A percentile compares a stretch with the other conserved stretches of the same genome.
Conservation (phyloP, 176 grass and related monocot genomes). For the Eremochloa ophiuroides region DNA sequence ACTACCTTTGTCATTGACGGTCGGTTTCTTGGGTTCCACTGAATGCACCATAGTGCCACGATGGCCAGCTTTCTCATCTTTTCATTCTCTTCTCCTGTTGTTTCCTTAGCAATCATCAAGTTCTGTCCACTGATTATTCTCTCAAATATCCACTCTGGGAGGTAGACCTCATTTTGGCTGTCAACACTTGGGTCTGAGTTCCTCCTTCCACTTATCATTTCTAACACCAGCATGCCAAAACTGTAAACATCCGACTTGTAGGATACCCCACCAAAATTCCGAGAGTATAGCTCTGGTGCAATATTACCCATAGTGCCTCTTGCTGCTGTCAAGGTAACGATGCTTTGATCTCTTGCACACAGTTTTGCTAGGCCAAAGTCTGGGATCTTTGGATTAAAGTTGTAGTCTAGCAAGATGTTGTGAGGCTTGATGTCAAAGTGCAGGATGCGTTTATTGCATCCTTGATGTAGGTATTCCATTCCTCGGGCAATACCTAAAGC, state of each 20-base stretch:
- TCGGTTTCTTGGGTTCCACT: slow-evolving; percentile 43
- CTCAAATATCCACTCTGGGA: slow-evolving; percentile 44
- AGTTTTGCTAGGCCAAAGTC: no score
- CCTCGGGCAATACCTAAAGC: no score
- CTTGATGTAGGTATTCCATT: no score
- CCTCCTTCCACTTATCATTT: slow-evolving; percentile 58
- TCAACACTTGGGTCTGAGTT: slow-evolving; percentile 28
- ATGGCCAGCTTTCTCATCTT: slow-evolving; percentile 33
- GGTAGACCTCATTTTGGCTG: slow-evolving; percentile 28
- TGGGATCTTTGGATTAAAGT: no score
- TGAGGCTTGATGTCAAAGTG: no score
- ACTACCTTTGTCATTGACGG: slow-evolving; percentile 48
- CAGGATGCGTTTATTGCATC: no score
- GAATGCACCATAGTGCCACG: slow-evolving; percentile 55
- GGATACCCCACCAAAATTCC: slow-evolving; percentile 25
- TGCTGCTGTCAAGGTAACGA: slow-evolving; percentile 28
- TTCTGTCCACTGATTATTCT: slow-evolving; percentile 19
- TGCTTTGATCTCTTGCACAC: no score
- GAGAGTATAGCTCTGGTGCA: slow-evolving; percentile 28
- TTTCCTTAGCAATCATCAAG: neutral
- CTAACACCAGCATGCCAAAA: slow-evolving; percentile 38
- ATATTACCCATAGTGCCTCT: slow-evolving; percentile 38
- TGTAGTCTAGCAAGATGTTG: no score
- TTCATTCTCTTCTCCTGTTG: slow-evolving; percentile 14
- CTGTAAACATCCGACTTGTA: slow-evolving; percentile 43